Evolutionary conservation across 1,139 yeast species (phyloP), one percentile per base, ranked within the genome.

Genomic region (Blastobotrys ciferrii): DNA sequence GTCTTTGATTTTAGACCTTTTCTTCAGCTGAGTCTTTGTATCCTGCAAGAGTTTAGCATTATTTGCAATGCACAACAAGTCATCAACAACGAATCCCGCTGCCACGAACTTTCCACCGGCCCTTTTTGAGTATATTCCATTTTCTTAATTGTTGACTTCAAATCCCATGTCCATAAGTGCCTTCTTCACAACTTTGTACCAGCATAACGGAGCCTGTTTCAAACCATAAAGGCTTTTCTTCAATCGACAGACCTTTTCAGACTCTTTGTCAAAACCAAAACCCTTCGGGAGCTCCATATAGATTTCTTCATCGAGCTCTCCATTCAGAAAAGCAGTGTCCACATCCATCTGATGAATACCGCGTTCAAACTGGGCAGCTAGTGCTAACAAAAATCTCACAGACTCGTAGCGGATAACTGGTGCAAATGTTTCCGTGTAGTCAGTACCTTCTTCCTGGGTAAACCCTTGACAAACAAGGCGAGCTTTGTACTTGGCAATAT

Each of bases 281-380:
- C 53, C 61, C 13, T 42, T 45, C 2, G 63, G 60, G 25, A 50
- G 59, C 6, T 20, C 15, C 54, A 60, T 52, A 45, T 52, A 61
- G 18, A 59, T 47, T 7, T 53, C 56, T 36, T 56, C 58, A 23
- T 49, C 50, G 11, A 61, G 37, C 3, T 46, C 50, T 7, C 60
- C 62, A 44, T 59, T 53, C 20, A 59, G 46, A 28, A 62, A 61
- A 1, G 66, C 65, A 12, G 61, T 57, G 5, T 40, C 49, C 2
- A 60, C 57, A 47, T 59, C 64, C 58, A 55, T 52, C 38, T 61
- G 64, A 42, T 59, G 57, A 1, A 62, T 42, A 0, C 20, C 18
- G 19, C 50, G 28, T 2, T 42, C 40, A 3, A 33, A 12, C 6
- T 45, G 35, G 13, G 51, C 47, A 5, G 64, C 50, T 4, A 52